Percentiles rank a stretch among this genome's conserved stretches.
Conservation (phyloP, 2,329 filamentous ascomycete species). For the Aspergillus tanneri region DNA sequence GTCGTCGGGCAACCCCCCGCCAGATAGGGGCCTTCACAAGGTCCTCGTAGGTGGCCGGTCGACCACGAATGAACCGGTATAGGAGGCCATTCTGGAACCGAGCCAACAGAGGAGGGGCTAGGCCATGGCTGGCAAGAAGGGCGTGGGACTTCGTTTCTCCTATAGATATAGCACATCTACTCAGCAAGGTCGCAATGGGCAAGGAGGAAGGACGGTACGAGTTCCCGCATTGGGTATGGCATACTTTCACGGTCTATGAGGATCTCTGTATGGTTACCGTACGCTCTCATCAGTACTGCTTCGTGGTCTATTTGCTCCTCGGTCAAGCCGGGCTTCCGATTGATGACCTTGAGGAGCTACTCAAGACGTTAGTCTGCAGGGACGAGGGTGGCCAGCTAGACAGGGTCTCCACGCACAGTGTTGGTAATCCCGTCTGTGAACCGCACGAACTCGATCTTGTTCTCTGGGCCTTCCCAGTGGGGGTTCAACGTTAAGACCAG, state of each 20-base stretch:
- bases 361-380: constrained; percentile 21
- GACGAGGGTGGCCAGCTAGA: background rate
- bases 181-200: constrained; percentile 39
- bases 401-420: constrained; percentile 57
- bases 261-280: constrained; percentile 89
- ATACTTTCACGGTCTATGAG: constrained; percentile 93
- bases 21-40: constrained; percentile 73
- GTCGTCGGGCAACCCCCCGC: constrained; percentile 74
- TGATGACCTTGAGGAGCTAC: constrained; percentile 53
- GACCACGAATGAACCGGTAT: constrained; percentile 84
- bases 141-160: constrained; percentile 71
- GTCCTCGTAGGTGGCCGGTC: constrained; percentile 76
- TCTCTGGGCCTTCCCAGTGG: constrained; percentile 73
- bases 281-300: constrained; percentile 85
- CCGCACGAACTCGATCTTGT: constrained; percentile 77
- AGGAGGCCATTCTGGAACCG: constrained; percentile 95
- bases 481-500: constrained; percentile 78
- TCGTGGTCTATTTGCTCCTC: constrained; percentile 78
- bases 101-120: constrained; percentile 84
- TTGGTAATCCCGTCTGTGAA: constrained; percentile 99
- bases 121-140: constrained; percentile 74
- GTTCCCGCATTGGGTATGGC: constrained; percentile 32
- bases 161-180: constrained; percentile 37
- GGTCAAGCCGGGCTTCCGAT: constrained; percentile 61
- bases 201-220: constrained; percentile 4